Conservation (phyloP, 2,329 filamentous ascomycete species). For the Epichloe bromicola region DNA sequence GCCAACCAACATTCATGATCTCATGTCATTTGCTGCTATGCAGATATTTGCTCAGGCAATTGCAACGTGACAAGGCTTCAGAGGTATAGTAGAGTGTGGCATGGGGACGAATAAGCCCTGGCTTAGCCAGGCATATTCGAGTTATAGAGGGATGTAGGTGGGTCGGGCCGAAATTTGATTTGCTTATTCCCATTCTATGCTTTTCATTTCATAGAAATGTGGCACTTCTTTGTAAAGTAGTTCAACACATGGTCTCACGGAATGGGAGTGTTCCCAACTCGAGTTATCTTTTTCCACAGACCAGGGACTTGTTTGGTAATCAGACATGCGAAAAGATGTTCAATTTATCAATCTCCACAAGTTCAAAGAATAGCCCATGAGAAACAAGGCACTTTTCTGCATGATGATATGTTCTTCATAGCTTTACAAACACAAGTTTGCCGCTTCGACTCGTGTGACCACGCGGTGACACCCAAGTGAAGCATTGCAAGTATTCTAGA, state of each 20-base stretch:
- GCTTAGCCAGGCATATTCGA: neutral
- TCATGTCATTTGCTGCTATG: neutral
- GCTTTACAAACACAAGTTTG: neutral
- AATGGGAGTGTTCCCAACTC: neutral
- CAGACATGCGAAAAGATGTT: neutral
- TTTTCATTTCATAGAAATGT: neutral
- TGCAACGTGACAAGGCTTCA: neutral
- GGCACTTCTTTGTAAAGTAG: neutral
- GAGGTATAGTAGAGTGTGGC: neutral
- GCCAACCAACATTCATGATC: neutral
- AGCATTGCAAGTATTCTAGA: conserved; percentile 1
- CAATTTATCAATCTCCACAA: too few species aligned
- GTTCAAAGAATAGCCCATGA: neutral
- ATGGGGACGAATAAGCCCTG: neutral
- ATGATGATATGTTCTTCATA: neutral
- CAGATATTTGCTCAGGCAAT: neutral
- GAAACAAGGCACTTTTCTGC: neutral
- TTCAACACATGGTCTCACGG: neutral
- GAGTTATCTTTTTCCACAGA: neutral
- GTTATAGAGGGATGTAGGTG: neutral
- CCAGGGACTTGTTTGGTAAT: too few species aligned
- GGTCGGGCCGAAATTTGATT: neutral
- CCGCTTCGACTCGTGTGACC: neutral
- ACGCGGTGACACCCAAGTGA: conserved; percentile 1
- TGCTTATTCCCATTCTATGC: neutral